Conservation (phyloP, 768 basidiomycete species). For the Gymnopilus dilepis region DNA sequence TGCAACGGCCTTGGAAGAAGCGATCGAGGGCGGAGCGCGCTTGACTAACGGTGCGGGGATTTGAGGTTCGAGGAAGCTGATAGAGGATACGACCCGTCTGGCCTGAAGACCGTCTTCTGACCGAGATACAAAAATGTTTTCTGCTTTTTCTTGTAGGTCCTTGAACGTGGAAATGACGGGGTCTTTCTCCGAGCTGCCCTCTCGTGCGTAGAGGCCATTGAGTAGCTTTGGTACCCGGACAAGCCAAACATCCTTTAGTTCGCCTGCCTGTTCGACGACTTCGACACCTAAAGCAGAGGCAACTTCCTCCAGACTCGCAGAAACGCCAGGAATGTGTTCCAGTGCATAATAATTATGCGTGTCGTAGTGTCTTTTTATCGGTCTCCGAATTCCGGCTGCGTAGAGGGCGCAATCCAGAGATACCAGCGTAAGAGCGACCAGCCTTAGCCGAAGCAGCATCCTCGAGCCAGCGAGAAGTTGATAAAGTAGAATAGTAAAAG, state of each 20-base stretch:
- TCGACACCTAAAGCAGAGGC: constrained; percentile 72
- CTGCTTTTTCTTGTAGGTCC: constrained; percentile 41
- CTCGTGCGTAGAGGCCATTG: constrained; percentile 31
- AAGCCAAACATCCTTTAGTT: constrained; percentile 82
- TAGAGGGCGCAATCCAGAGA: neutral
- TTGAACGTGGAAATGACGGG: constrained; percentile 53
- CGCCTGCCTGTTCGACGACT: constrained; percentile 86
- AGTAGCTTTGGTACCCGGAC: constrained; percentile 59
- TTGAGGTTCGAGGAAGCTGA: constrained; percentile 66
- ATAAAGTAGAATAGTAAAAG: neutral
- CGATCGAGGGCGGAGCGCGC: constrained; percentile 69
- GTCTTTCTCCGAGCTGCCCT: constrained; percentile 41
- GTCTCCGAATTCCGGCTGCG: constrained; percentile 34
- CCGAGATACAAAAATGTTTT: constrained; percentile 39
- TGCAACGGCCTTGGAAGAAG: constrained; percentile 51
- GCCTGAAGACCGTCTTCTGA: constrained; percentile 46
- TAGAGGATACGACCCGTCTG: constrained; percentile 52
- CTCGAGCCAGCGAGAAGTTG: neutral
- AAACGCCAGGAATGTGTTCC: constrained; percentile 54
- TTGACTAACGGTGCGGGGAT: constrained; percentile 66
- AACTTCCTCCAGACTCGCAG: constrained; percentile 60
- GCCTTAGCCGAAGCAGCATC: neutral
- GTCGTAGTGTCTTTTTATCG: constrained; percentile 57
- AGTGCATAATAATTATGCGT: constrained; percentile 84
- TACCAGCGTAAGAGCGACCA: neutral